Conservation (phyloP, 768 basidiomycete genomes). For the Boletus insuetus region DNA sequence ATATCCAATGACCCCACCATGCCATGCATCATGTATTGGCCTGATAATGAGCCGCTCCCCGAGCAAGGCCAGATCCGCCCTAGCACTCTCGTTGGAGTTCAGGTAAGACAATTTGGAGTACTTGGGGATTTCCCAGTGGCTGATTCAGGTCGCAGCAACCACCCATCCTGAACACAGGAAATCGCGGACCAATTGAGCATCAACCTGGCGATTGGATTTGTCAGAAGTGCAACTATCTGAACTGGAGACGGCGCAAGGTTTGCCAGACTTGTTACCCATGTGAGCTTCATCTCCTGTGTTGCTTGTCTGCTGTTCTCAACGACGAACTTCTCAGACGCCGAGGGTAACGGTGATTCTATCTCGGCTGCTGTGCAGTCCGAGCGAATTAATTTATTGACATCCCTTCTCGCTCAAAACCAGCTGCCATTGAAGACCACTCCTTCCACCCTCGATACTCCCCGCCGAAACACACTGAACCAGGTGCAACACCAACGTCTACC, state of each 20-base stretch:
- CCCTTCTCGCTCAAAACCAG: slow-evolving; percentile 63
- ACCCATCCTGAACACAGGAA: slow-evolving; percentile 86
- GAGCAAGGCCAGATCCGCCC: slow-evolving; percentile 79
- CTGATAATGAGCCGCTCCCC: slow-evolving; percentile 83
- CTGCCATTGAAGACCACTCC: slow-evolving; percentile 22
- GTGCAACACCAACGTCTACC: slow-evolving; percentile 41
- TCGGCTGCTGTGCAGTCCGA: slow-evolving; percentile 83
- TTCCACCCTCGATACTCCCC: slow-evolving; percentile 19
- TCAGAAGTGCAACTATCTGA: slow-evolving; percentile 80
- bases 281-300: slow-evolving; percentile 36
- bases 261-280: slow-evolving; percentile 88
- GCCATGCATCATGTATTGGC: slow-evolving; percentile 88
- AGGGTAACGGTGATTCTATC: slow-evolving; percentile 86
- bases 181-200: slow-evolving; percentile 84
- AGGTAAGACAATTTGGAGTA: slow-evolving; percentile 38
- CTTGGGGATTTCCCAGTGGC: background rate
- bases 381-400: slow-evolving; percentile 75
- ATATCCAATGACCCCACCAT: slow-evolving; percentile 66
- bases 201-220: slow-evolving; percentile 85
- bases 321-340: slow-evolving; percentile 54
- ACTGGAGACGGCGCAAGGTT: slow-evolving; percentile 85
- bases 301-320: slow-evolving; percentile 8
- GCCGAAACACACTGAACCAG: slow-evolving; percentile 47
- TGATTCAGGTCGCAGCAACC: slow-evolving; percentile 51
- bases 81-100: slow-evolving; percentile 47